Evolutionary conservation across 192 early-diverging fungal genomes (phyloP), one percentile per base, ranked within the genome.

Genomic region (Allomyces macrogynus): DNA sequence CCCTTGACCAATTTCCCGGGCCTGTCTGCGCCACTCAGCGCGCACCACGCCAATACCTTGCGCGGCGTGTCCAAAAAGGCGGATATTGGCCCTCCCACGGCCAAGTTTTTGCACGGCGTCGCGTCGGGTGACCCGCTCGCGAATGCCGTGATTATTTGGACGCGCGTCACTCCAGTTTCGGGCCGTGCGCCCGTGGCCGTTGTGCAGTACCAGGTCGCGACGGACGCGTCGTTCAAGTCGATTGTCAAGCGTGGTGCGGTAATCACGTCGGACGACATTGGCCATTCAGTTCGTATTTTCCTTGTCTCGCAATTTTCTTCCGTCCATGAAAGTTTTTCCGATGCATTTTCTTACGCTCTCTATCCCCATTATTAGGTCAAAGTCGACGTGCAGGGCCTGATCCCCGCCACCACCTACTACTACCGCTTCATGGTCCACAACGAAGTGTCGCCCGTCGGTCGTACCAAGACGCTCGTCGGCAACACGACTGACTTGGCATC

Each of bases 351-450:
- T n/a, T n/a, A n/a, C n/a, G n/a, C n/a, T n/a, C n/a, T n/a, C n/a
- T n/a, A n/a, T n/a, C n/a, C n/a, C n/a, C n/a, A n/a, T n/a, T n/a
- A n/a, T n/a, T n/a, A n/a, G 8, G 73, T 77, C 70, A 77, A 77
- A 65, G 61, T 77, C 24, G 73, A 74, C 43, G 60, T 74, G 23
- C 63, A 43, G 24, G 68, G 69, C 5, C 71, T 77, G 12, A 40
- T 40, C n/a, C 75, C 75, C 4, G 63, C 61, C 64, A 68, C 62
- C 18, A 61, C 64, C 22, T 72, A 75, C 68, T 75, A 72, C 70
- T 74, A 67, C 62, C 70, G 65, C 25, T 74, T 70, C 60, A 65
- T 64, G 5, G 5, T 12, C 32, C 14, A 5, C 43, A 44, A 44
- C 43, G 43, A 5, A 12, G 43, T 44, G 42, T 43, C 60, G 24